A percentile compares a stretch with the other conserved stretches of the same genome.
These are phyloP conservation scores for Brassica cretica DNA, from an alignment of 345 rosid genomes.

Conservation along the genomic window DNA sequence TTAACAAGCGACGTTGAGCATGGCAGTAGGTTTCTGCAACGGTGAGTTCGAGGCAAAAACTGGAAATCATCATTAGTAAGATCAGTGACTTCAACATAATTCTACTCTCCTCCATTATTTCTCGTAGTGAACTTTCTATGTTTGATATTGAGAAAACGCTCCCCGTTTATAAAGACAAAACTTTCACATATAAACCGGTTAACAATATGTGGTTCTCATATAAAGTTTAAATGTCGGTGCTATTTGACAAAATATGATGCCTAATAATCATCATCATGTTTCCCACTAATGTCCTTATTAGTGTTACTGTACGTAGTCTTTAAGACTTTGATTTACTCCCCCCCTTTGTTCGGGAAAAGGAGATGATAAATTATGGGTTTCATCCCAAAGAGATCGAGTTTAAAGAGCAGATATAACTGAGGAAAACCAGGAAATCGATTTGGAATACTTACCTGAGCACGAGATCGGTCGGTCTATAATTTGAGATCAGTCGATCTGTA, in stretches of 20 bases:
- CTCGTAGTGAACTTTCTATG: background rate
- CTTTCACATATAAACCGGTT: background rate
- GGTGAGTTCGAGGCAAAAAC: background rate
- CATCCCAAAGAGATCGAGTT: too few species aligned
- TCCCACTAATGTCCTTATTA: background rate
- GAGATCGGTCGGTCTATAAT: too few species aligned
- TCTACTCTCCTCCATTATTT: background rate
- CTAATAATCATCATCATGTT: background rate
- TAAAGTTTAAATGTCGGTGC: background rate
- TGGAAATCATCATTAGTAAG: background rate
- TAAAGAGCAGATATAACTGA: too few species aligned
- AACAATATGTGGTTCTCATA: background rate
- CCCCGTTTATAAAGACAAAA: background rate
- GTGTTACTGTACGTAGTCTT: background rate
- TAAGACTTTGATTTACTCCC: background rate
- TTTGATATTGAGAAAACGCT: background rate
- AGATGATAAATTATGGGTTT: too few species aligned
- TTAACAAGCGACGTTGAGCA: background rate
- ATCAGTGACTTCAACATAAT: background rate
- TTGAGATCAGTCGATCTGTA: too few species aligned
- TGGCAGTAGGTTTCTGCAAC: constrained; percentile 7
- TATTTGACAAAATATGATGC: background rate
- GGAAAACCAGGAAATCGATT: too few species aligned
- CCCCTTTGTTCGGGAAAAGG: too few species aligned
- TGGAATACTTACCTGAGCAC: too few species aligned